Evolutionary conservation across 164 flowering plant genomes (phyloP).

Genomic region (Akebia trifoliata): DNA sequence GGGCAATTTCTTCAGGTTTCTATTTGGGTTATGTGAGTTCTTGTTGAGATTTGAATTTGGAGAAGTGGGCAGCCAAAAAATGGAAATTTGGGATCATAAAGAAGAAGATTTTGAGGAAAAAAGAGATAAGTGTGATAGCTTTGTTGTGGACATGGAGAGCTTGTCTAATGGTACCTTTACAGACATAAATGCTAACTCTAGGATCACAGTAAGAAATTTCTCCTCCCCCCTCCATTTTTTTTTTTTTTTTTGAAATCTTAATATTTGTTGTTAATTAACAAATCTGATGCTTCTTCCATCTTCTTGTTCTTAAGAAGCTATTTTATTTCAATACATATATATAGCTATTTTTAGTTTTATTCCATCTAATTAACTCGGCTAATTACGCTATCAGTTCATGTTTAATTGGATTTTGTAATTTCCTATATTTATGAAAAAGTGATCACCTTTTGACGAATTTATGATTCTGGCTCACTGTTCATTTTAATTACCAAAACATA

Average conservation of each 20-base stretch:
- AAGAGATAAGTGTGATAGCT: conserved; percentile 35
- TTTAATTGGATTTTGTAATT: neutral
- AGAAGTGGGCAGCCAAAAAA: conserved; percentile 4
- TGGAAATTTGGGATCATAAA: conserved; percentile 24
- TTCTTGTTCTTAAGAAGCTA: too few relatives aligned
- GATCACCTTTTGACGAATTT: too few relatives aligned
- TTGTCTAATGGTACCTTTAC: conserved; percentile 28
- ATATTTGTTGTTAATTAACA: neutral
- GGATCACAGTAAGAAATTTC: conserved; percentile 38
- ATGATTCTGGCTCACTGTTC: too few relatives aligned
- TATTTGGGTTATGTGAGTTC: too few relatives aligned
- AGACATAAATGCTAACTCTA: conserved; percentile 37
- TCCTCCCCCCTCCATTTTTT: neutral
- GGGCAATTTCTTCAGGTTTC: neutral
- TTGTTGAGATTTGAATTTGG: neutral
- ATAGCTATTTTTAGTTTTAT: neutral
- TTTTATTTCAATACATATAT: neutral
- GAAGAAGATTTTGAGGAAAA: conserved; percentile 14
- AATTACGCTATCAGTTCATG: neutral
- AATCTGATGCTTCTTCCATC: neutral
- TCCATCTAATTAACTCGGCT: neutral
- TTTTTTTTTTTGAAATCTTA: neutral
- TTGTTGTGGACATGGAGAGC: conserved; percentile 53
- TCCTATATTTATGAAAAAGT: too few relatives aligned
- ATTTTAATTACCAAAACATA: too few relatives aligned